phyloP scores from a whole-genome alignment of 352 stramenopile genomes.

The Phytopythium mirpurense region DNA sequence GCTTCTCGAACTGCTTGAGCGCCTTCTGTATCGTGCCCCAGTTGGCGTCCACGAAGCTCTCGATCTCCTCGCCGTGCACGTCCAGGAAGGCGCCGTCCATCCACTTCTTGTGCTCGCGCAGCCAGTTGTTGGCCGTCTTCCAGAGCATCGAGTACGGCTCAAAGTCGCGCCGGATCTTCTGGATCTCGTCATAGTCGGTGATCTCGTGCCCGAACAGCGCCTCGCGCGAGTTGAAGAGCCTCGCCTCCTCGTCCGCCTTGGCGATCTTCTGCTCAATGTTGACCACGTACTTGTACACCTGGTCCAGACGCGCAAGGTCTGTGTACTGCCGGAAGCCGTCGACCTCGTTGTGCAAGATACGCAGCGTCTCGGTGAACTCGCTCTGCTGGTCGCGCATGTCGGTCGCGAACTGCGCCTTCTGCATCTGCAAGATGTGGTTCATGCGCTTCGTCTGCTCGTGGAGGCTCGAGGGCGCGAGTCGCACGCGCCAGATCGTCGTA shows the following conservation, averaged over 20 bases:
- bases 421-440: constrained; percentile 70
- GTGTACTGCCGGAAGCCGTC: constrained; percentile 84
- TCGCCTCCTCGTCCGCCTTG: constrained; percentile 85
- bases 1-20: constrained; percentile 92
- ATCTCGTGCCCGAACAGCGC: constrained; percentile 80
- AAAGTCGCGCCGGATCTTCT: constrained; percentile 89
- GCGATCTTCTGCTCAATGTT: constrained; percentile 86
- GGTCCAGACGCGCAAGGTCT: constrained; percentile 78
- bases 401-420: constrained; percentile 79
- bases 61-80: constrained; percentile 90
- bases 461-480: constrained; percentile 85
- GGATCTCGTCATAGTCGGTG: constrained; percentile 90
- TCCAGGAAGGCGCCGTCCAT: constrained; percentile 88
- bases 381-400: constrained; percentile 93
- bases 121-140: constrained; percentile 89
- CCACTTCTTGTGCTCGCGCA: constrained; percentile 91
- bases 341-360: constrained; percentile 84
- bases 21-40: constrained; percentile 86
- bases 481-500: constrained; percentile 86
- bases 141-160: constrained; percentile 94
- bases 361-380: constrained; percentile 85
- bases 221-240: constrained; percentile 91
- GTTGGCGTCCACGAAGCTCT: constrained; percentile 85
- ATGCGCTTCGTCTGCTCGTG: constrained; percentile 83
- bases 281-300: constrained; percentile 84